Conservation (phyloP, 352 stramenopile genomes). For the Peronospora tabacina region DNA sequence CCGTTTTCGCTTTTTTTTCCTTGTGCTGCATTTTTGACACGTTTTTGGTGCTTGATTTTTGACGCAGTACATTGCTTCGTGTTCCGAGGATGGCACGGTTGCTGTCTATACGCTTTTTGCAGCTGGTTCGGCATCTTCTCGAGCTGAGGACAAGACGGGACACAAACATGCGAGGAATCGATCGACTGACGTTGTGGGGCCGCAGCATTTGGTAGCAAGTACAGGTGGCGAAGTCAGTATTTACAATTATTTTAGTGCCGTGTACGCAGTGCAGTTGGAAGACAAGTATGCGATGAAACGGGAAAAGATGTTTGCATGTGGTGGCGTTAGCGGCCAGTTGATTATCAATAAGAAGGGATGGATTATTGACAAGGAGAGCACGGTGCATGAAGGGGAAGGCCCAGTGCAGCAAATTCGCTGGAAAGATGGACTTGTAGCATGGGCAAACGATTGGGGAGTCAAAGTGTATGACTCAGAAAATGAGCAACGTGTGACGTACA, state of each 20-base stretch:
- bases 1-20: no score
- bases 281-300: conserved; percentile 72
- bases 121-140: conserved; percentile 6
- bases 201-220: conserved; percentile 43
- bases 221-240: conserved; percentile 82
- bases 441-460: conserved; percentile 83
- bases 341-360: conserved; percentile 83
- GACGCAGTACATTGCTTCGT: conserved; percentile 72
- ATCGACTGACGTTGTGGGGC: conserved; percentile 9
- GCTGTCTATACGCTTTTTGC: conserved; percentile 71
- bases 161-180: conserved; percentile 20
- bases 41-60: conserved; percentile 6
- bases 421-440: conserved; percentile 67
- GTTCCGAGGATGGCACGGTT: conserved; percentile 79
- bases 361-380: conserved; percentile 85
- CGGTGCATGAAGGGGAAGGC: conserved; percentile 75
- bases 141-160: conserved; percentile 14
- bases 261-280: conserved; percentile 77
- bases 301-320: conserved; percentile 75
- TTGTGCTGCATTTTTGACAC: neutral
- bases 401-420: conserved; percentile 77
- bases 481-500: conserved; percentile 74
- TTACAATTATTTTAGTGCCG: conserved; percentile 83
- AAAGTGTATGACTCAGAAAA: conserved; percentile 77
- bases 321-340: conserved; percentile 67